These are phyloP conservation scores for Fraxinus pennsylvanica DNA, from an alignment of 257 asterid genomes.

Conservation along the genomic window DNA sequence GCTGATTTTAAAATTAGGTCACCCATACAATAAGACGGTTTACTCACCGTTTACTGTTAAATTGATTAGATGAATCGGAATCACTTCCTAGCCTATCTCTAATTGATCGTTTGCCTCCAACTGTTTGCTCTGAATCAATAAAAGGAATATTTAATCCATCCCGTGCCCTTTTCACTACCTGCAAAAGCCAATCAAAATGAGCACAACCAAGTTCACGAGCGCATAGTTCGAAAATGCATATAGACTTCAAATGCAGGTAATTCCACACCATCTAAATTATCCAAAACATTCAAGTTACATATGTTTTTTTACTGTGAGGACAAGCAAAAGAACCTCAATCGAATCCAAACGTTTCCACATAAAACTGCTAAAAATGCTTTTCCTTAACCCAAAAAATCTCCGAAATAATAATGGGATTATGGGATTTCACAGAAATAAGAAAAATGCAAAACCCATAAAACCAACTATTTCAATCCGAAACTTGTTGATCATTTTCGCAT, in stretches of 20 bases:
- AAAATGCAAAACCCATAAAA: not conserved
- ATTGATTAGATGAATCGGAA: constrained; percentile 46
- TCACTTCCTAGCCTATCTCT: constrained; percentile 78
- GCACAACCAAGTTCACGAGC: not conserved
- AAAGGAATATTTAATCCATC: constrained; percentile 34
- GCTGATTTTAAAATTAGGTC: constrained; percentile 9
- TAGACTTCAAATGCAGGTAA: not conserved
- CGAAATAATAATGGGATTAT: not conserved
- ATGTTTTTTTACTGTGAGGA: not conserved
- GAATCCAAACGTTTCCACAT: not conserved
- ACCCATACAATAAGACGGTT: not conserved
- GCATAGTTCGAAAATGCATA: constrained; percentile 1
- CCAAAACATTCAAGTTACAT: not conserved
- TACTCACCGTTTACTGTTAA: constrained; percentile 63
- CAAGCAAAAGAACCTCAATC: constrained; percentile 15
- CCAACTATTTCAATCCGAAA: not conserved
- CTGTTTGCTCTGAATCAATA: constrained; percentile 37
- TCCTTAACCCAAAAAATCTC: constrained; percentile 1
- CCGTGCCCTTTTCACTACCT: constrained; percentile 81
- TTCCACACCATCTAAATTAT: constrained; percentile 9
- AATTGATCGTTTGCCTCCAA: constrained; percentile 73
- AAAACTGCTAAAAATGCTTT: not conserved
- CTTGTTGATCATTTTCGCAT: not conserved
- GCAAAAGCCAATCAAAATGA: constrained; percentile 14
- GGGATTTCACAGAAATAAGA: not conserved